Evolutionary conservation across 2,329 filamentous ascomycete genomes (phyloP).

Genomic region (Rhynchosporium agropyri): DNA sequence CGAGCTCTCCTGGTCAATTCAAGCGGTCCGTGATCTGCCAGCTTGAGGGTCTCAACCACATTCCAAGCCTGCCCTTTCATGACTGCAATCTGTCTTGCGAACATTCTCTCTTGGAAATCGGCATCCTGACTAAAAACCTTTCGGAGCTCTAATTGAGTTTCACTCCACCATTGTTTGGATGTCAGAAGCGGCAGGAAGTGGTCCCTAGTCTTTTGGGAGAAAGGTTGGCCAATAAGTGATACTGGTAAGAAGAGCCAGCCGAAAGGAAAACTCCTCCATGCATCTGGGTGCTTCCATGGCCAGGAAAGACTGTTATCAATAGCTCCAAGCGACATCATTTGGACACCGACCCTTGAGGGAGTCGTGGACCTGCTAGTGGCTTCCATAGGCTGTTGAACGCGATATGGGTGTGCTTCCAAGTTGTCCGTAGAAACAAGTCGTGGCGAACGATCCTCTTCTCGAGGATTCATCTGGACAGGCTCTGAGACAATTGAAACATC

Average conservation of each 20-base stretch:
- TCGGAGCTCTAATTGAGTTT: constrained; percentile 85
- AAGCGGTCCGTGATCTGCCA: constrained; percentile 85
- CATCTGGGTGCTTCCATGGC: constrained; percentile 73
- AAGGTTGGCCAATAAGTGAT: constrained; percentile 92
- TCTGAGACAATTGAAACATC: constrained; percentile 86
- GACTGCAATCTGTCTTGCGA: constrained; percentile 94
- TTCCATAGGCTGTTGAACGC: constrained; percentile 81
- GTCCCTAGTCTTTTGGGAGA: constrained; percentile 88
- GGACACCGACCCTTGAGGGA: constrained; percentile 40
- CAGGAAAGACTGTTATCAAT: constrained; percentile 98
- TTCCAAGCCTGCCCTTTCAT: constrained; percentile 99
- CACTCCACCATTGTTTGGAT: constrained; percentile 94
- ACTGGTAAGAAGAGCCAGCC: constrained; percentile 98
- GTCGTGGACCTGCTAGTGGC: constrained; percentile 57
- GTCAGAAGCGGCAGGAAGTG: constrained; percentile 97
- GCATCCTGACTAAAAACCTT: constrained; percentile 87
- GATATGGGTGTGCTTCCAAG: constrained; percentile 65
- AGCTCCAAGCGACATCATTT: constrained; percentile 75
- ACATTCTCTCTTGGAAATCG: constrained; percentile 99
- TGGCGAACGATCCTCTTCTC: constrained; percentile 56
- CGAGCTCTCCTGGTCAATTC: constrained; percentile 88
- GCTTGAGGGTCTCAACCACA: constrained; percentile 95
- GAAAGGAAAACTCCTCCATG: constrained; percentile 87
- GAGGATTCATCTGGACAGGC: constrained; percentile 66
- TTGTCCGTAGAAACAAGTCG: constrained; percentile 43